Evolutionary conservation across 75 land plant genomes (phyloP).

Genomic region (Ceratopteris richardii): DNA sequence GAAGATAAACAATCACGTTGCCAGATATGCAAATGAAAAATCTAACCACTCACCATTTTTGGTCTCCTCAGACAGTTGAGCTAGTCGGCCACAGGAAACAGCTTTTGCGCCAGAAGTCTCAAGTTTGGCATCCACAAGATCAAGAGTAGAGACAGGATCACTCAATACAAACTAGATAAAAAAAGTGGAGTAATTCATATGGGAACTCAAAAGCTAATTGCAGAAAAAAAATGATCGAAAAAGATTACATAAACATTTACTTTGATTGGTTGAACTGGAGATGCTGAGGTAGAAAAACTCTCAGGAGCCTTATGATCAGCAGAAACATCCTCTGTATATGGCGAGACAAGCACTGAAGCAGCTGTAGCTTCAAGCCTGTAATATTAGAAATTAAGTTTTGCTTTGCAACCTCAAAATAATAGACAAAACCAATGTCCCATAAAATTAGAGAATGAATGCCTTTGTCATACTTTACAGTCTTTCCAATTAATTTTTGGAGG

Average conservation of each 20-base stretch:
- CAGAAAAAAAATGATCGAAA: too few relatives aligned
- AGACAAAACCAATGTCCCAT: too few relatives aligned
- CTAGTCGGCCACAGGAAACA: conserved; percentile 67
- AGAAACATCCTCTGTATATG: conserved; percentile 6
- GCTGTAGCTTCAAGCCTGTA: conserved; percentile 69
- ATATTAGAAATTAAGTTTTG: not conserved
- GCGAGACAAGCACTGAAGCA: conserved; percentile 38
- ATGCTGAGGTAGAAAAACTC: too few relatives aligned
- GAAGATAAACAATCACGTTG: too few relatives aligned
- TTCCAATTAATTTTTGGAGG: conserved; percentile 39
- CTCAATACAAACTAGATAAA: conserved; percentile 18
- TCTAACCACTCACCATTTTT: conserved; percentile 1
- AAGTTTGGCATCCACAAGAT: conserved; percentile 41
- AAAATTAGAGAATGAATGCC: too few relatives aligned
- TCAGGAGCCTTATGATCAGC: too few relatives aligned
- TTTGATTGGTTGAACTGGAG: too few relatives aligned
- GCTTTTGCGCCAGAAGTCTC: conserved; percentile 85
- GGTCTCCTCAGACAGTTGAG: conserved; percentile 42
- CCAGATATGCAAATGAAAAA: too few relatives aligned
- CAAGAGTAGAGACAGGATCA: conserved; percentile 25
- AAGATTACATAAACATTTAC: too few relatives aligned
- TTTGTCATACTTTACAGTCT: conserved; percentile 45
- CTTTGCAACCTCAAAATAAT: too few relatives aligned
- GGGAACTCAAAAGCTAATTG: too few relatives aligned
- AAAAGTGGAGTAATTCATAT: not conserved